phyloP scores from a whole-genome alignment of 2,329 filamentous ascomycete genomes.

The Aspergillus fumigatiaffinis region DNA sequence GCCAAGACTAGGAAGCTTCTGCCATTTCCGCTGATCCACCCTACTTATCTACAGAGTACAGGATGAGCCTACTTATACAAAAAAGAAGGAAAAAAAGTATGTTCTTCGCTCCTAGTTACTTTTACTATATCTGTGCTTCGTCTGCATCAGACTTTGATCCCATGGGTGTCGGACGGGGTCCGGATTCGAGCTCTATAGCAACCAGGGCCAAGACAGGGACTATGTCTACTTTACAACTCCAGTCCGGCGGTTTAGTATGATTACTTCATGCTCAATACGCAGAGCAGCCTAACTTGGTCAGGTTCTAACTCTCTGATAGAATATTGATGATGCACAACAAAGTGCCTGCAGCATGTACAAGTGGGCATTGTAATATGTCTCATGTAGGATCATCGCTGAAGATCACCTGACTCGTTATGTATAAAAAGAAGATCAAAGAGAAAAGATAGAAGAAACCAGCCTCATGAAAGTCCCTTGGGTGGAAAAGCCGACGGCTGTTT shows the following conservation, averaged over 20 bases:
- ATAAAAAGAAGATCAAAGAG: conserved; percentile 10
- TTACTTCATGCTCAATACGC: not conserved
- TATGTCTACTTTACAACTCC: too few relatives aligned
- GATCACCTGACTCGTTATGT: conserved; percentile 13
- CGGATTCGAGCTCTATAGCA: not conserved
- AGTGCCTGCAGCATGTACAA: not conserved
- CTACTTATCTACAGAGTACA: not conserved
- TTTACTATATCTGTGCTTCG: not conserved
- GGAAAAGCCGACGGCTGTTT: conserved; percentile 73
- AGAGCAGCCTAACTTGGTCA: not conserved
- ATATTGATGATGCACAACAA: not conserved
- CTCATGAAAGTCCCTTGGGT: conserved; percentile 56
- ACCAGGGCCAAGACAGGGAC: not conserved
- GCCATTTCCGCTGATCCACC: not conserved
- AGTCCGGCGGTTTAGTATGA: not conserved
- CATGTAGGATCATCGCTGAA: not conserved
- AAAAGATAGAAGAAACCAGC: conserved; percentile 9
- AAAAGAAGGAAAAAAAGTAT: too few relatives aligned
- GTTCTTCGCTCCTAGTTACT: not conserved
- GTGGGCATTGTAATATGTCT: not conserved
- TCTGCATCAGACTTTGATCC: not conserved
- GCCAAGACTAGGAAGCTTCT: conserved; percentile 16
- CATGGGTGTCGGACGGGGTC: not conserved
- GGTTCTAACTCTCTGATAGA: not conserved
- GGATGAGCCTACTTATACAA: not conserved